Base-by-base conservation (phyloP, 805 yeast genomes). In the Blastobotrys americana region DNA sequence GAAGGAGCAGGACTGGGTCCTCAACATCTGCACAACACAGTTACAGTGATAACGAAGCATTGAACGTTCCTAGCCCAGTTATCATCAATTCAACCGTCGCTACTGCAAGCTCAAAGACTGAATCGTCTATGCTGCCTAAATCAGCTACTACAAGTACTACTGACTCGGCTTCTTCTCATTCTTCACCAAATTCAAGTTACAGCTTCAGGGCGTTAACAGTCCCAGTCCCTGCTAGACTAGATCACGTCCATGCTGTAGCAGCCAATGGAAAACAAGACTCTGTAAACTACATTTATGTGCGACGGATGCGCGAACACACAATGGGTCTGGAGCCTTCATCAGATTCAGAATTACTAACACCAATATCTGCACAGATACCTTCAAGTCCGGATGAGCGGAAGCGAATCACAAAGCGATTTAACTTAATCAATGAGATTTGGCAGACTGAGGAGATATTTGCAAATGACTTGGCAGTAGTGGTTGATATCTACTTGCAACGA, bases 371-470 rank as follows among this genome's bases (percentile, higher is more conserved):
- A 13, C 34, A 15, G 42, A 23, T 19, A 6, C 15, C 43, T 3
- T 5, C 37, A n/a, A 21, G n/a, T 21, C 4, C 37, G n/a, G 50
- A 45, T 8, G 45, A 42, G 25, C 54, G 48, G 27, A 38, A 47
- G 41, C 46, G 52, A 8, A 41, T 48, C 18, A 41, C 46, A 34
- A 52, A 42, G 34, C 54, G 60, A 27, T 55, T 57, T 45, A 60
- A 61, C 22, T 48, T 61, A 13, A 55, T 66, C 25, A 55, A 64
- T 6, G 72, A 68, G 46, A 55, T 68, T 5, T 59, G 66, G 39
- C 53, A 54, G 16, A 64, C 71, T 9, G 73, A 68, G 45, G 47
- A 55, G 13, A 52, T 52, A n/a, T 68, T 64, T 45, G 56, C 65
- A 6, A 55, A 55, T 13, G 72, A 69, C 44, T 49, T 68, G 55